A percentile compares a stretch with the other conserved stretches of the same genome.
Evolutionary conservation across 331 rosid species (phyloP).

Genomic region (Malus hybrid): DNA sequence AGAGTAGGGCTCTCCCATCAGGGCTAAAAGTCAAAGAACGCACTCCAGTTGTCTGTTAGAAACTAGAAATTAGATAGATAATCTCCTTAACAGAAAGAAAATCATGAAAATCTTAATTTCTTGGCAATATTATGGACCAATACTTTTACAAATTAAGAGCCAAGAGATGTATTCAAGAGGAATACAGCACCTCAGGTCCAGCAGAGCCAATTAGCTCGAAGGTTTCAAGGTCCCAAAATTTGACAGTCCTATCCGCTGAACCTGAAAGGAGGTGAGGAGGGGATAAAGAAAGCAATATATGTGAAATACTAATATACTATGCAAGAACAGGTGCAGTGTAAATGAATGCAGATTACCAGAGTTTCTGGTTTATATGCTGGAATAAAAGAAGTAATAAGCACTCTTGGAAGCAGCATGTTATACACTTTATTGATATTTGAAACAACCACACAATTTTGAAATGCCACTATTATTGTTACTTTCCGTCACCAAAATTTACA

Average conservation of each 20-base stretch:
- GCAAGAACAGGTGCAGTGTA: not conserved
- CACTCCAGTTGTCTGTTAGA: constrained; percentile 75
- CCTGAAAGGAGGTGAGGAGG: constrained; percentile 35
- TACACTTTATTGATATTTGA: not conserved
- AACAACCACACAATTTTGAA: not conserved
- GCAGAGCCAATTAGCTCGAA: constrained; percentile 98
- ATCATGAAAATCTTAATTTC: not conserved
- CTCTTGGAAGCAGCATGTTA: not conserved
- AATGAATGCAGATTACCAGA: not conserved
- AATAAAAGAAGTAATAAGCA: not conserved
- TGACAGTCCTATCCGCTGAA: constrained; percentile 91
- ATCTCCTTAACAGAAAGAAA: constrained; percentile 1
- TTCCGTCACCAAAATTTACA: not conserved
- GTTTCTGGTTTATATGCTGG: not conserved
- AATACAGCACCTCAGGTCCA: constrained; percentile 80
- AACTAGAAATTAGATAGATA: constrained; percentile 8
- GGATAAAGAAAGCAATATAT: not conserved
- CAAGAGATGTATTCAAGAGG: constrained; percentile 16
- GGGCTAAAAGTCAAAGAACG: constrained; percentile 87
- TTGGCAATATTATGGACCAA: constrained; percentile 2
- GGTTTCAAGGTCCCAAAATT: constrained; percentile 99
- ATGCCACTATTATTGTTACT: not conserved
- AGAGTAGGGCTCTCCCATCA: constrained; percentile 91
- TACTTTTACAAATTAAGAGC: not conserved
- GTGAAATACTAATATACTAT: not conserved